A percentile compares a stretch with the other conserved stretches of the same genome.
Evolutionary conservation across 2,329 filamentous ascomycete species (phyloP).

Genomic region (Penicillium sp.): DNA sequence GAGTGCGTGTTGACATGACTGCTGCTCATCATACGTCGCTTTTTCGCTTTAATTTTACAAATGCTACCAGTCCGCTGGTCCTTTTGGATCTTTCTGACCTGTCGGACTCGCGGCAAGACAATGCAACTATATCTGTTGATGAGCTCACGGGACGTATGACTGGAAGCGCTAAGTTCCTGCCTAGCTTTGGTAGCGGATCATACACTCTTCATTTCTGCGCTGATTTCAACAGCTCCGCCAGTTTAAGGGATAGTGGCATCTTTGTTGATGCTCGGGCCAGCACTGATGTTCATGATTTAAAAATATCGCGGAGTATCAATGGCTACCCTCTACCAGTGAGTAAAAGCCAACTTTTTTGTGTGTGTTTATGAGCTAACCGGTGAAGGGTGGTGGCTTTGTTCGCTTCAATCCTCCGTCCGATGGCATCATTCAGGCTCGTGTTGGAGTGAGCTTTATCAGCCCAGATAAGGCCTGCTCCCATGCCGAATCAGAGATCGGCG

Average conservation of each 20-base stretch:
- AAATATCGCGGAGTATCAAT: slow-evolving; percentile 59
- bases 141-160: slow-evolving; percentile 59
- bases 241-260: slow-evolving; percentile 60
- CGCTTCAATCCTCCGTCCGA: slow-evolving; percentile 56
- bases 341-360: background rate
- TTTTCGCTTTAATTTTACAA: slow-evolving; percentile 65
- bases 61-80: slow-evolving; percentile 55
- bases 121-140: slow-evolving; percentile 61
- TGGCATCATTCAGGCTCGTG: slow-evolving; percentile 60
- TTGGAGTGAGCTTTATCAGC: slow-evolving; percentile 70
- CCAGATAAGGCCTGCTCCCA: slow-evolving; percentile 64
- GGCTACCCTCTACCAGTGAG: slow-evolving; percentile 52
- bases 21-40: slow-evolving; percentile 62
- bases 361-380: background rate
- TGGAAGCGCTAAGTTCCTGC: slow-evolving; percentile 60
- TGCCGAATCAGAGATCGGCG: slow-evolving; percentile 66
- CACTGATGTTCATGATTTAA: slow-evolving; percentile 52
- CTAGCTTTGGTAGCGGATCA: slow-evolving; percentile 64
- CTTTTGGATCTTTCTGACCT: slow-evolving; percentile 66
- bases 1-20: slow-evolving; percentile 66
- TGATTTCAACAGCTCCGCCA: slow-evolving; percentile 59
- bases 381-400: slow-evolving; percentile 64
- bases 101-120: slow-evolving; percentile 59
- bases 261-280: slow-evolving; percentile 64
- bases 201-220: slow-evolving; percentile 66